phyloP scores from a whole-genome alignment of 2,329 filamentous ascomycete species.

The Trichoderma breve region DNA sequence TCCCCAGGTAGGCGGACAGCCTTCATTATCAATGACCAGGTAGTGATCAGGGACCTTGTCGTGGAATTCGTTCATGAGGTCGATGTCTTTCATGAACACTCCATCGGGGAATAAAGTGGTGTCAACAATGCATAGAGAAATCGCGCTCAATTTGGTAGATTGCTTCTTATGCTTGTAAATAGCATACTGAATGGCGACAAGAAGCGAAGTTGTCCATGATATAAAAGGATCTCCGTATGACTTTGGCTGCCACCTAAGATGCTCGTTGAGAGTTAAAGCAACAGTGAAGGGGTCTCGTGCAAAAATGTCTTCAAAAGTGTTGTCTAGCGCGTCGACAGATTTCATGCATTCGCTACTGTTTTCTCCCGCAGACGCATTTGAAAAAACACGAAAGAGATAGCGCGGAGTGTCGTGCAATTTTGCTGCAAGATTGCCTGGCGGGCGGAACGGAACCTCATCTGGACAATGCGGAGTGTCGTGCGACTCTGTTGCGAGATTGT shows the following conservation, averaged over 20 bases:
- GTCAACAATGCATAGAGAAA: not conserved
- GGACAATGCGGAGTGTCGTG: not conserved
- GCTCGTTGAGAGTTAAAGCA: not conserved
- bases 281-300: not conserved
- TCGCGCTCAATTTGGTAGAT: not conserved
- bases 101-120: not conserved
- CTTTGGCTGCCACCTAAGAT: not conserved
- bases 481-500: too few species aligned
- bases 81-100: not conserved
- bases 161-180: not conserved
- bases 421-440: not conserved
- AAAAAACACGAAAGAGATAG: not conserved
- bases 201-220: not conserved
- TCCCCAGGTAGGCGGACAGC: fast-evolving
- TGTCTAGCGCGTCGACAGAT: not conserved
- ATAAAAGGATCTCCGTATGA: not conserved
- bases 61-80: too few species aligned
- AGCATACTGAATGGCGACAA: not conserved
- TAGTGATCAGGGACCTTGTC: too few species aligned
- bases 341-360: not conserved
- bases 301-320: not conserved
- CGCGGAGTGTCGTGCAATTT: not conserved
- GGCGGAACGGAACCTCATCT: not conserved
- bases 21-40: not conserved
- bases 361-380: not conserved